phyloP scores from a whole-genome alignment of 2,329 filamentous ascomycete species.

The Fusarium sp. region DNA sequence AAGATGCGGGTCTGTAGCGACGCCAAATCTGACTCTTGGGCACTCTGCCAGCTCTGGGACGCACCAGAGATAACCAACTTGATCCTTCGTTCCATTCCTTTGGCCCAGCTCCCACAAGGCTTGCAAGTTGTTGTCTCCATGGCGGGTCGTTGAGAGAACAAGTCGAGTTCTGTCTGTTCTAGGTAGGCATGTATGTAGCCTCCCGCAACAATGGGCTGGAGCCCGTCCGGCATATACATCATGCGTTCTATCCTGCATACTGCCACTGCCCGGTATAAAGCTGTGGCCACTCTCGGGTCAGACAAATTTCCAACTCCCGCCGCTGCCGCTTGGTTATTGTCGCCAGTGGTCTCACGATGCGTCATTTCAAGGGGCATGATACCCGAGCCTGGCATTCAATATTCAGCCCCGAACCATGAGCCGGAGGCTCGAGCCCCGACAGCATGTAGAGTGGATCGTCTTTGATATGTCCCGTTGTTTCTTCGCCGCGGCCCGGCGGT shows the following conservation, averaged over 20 bases:
- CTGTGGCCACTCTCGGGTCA: background rate
- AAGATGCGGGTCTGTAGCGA: background rate
- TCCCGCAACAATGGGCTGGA: background rate
- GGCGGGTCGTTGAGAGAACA: constrained; percentile 6
- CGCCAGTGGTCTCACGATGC: background rate
- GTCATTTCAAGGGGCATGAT: background rate
- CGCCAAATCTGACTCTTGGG: background rate
- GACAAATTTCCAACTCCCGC: constrained; percentile 1
- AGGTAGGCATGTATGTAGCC: background rate
- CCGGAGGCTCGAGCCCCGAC: background rate
- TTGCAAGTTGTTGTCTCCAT: constrained; percentile 4
- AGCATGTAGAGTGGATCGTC: background rate
- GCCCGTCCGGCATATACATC: background rate
- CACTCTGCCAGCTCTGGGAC: background rate
- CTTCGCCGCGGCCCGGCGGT: background rate
- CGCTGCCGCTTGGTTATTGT: constrained; percentile 1
- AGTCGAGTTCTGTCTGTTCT: background rate
- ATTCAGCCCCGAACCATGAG: background rate
- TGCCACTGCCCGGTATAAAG: background rate
- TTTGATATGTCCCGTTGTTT: background rate
- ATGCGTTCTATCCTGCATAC: background rate
- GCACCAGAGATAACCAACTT: background rate
- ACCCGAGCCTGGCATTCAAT: background rate
- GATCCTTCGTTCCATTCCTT: background rate
- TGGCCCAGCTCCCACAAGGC: background rate